Percentiles rank a stretch among this genome's conserved stretches.
Conservation (phyloP, 177 flowering plant genomes). For the Vitis hybrid region DNA sequence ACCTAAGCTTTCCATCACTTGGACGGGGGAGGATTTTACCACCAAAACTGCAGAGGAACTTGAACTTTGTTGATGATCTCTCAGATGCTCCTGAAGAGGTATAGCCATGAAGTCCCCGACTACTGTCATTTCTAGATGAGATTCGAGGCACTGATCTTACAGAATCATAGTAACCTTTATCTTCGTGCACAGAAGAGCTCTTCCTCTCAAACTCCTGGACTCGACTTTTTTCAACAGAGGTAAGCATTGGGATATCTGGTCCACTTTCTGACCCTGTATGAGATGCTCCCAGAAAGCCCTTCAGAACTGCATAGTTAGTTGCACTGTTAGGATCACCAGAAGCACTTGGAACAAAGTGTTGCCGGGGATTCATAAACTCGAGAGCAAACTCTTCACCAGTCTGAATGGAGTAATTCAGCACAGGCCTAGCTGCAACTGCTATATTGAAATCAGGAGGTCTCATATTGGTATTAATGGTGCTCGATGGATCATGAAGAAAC, state of each 20-base stretch:
- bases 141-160: constrained; percentile 23
- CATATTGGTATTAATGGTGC: constrained; percentile 19
- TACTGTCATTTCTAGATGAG: constrained; percentile 24
- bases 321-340: constrained; percentile 22
- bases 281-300: constrained; percentile 29
- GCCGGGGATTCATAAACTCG: constrained; percentile 52
- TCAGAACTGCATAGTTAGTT: constrained; percentile 30
- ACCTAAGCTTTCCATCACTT: constrained; percentile 41
- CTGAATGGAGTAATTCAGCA: constrained; percentile 34
- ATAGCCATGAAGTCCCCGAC: constrained; percentile 24
- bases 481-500: constrained; percentile 27
- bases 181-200: constrained; percentile 25
- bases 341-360: constrained; percentile 26
- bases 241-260: constrained; percentile 27
- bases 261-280: constrained; percentile 39
- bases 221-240: constrained; percentile 25
- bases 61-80: constrained; percentile 22
- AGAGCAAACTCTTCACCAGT: constrained; percentile 74
- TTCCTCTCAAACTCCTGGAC: constrained; percentile 30
- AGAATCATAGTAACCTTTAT: constrained; percentile 19
- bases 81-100: constrained; percentile 24
- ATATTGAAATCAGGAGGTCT: constrained; percentile 26
- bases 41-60: constrained; percentile 13
- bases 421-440: constrained; percentile 24
- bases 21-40: constrained; percentile 45